phyloP scores from a whole-genome alignment of 768 basidiomycete species.

The Trametes elegans region DNA sequence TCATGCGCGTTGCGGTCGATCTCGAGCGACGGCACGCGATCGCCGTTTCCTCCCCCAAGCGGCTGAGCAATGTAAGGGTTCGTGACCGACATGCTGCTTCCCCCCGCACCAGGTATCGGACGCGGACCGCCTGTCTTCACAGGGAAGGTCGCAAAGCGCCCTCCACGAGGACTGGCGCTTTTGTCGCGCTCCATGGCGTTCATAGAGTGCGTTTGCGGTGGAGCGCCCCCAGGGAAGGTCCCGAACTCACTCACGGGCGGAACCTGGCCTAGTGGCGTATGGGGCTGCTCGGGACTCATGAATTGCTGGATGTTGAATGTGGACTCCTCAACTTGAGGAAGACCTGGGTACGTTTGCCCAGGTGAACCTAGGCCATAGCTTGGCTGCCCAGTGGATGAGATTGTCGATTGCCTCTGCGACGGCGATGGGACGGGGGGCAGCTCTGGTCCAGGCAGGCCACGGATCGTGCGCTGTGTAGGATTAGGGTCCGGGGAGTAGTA shows the following conservation, averaged over 20 bases:
- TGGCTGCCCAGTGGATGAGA: background rate
- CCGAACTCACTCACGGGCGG: conserved; percentile 26
- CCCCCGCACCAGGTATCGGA: conserved; percentile 7
- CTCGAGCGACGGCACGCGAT: conserved; percentile 29
- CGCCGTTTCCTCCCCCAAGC: conserved; percentile 26
- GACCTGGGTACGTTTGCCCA: conserved; percentile 8
- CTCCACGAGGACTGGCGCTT: conserved; percentile 30
- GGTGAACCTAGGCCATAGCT: background rate
- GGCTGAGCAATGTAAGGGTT: conserved; percentile 11
- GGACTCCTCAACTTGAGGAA: conserved; percentile 14
- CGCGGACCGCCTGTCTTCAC: conserved; percentile 37
- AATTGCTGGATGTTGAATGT: conserved; percentile 9
- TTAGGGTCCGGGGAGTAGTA: conserved; percentile 27
- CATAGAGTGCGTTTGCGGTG: conserved; percentile 20
- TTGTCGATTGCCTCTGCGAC: background rate
- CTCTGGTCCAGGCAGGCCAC: conserved; percentile 16
- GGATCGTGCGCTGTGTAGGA: conserved; percentile 14
- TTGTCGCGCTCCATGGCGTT: conserved; percentile 11
- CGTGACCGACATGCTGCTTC: conserved; percentile 7
- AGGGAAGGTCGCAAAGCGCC: conserved; percentile 70
- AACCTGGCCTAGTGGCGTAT: background rate
- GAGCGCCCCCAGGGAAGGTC: conserved; percentile 3
- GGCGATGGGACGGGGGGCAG: conserved; percentile 17
- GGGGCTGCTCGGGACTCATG: background rate
- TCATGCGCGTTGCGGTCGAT: conserved; percentile 22